Evolutionary conservation across 371 early-diverging fungal species (phyloP).

Genomic region (Mucor velutinosus): DNA sequence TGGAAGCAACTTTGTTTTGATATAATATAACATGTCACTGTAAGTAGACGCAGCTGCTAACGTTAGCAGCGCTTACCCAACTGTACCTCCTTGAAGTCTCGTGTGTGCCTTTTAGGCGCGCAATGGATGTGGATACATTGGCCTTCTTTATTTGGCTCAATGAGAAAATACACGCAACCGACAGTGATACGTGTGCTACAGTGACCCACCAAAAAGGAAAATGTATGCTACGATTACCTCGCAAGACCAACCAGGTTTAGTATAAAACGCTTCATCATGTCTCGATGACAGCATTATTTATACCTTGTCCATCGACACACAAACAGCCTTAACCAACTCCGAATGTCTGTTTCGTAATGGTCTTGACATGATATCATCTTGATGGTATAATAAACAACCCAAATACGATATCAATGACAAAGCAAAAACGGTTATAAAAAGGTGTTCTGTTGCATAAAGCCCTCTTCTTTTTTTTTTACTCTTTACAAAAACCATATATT

Average conservation of each 20-base stretch:
- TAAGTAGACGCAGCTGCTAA: neutral
- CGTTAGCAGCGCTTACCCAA: neutral
- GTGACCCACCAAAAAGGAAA: neutral
- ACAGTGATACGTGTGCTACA: neutral
- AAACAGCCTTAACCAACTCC: neutral
- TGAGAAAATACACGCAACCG: neutral
- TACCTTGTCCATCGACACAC: neutral
- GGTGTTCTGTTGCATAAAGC: neutral
- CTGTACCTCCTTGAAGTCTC: neutral
- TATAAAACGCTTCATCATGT: neutral
- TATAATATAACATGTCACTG: too few species aligned
- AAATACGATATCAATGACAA: neutral
- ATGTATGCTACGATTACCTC: neutral
- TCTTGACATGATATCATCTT: slow-evolving; percentile 9
- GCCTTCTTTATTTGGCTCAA: neutral
- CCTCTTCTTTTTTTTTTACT: neutral
- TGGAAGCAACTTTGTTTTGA: neutral
- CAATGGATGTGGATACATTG: neutral
- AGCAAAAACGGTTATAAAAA: neutral
- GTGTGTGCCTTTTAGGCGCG: neutral
- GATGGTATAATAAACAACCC: neutral
- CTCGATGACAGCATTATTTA: neutral
- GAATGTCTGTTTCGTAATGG: neutral
- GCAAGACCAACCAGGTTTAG: neutral
- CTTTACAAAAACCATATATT: neutral